Base-by-base conservation (phyloP, 805 yeast species). In the Sugiyamaella chiloensis region DNA sequence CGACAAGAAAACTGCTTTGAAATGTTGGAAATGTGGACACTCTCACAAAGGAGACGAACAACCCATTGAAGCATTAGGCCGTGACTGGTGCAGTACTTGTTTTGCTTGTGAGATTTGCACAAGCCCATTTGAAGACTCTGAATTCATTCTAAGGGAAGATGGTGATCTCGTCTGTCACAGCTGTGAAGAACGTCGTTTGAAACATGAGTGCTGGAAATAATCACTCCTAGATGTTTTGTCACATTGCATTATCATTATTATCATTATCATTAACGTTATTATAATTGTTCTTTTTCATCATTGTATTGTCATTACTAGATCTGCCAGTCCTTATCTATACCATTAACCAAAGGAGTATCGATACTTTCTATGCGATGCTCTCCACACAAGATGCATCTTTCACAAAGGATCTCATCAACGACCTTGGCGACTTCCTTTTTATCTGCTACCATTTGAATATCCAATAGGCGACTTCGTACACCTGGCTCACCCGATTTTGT, bases 351-450 rank as follows among this genome's bases (percentile, higher is more conserved):
- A 5, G 82, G 80, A 44, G 77, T 76, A 57, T 89, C 96, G 44
- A 90, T 74, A 12, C 77, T 73, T 43, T 81, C 84, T 48, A 90
- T 81, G 62, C 77, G 83, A 46, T 79, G 67, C 47, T 86, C 95
- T 50, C 87, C 83, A 64, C 96, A 90, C n/a, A 88, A 65, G 8
- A 82, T 75, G 64, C 97, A 89, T 53, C 80, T 84, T 21, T 75
- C 74, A 0, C 81, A 69, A 16, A 90, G 62, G 14, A 86, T 56
- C 0, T 70, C 66, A 55, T 87, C 91, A 24, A 47, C 48, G 37
- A 39, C 55, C 44, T 50, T 54, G 16, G 50, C 43, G 31, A 42
- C 32, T 16, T 46, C 52, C 34, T 43, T 48, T 56, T 37, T 41
- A 21, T 40, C 29, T 55, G 60, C 47, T 59, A 62, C 17, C 58